Evolutionary conservation across 148 eudicot genomes (phyloP).

Genomic region (Rhododendron williamsianum): DNA sequence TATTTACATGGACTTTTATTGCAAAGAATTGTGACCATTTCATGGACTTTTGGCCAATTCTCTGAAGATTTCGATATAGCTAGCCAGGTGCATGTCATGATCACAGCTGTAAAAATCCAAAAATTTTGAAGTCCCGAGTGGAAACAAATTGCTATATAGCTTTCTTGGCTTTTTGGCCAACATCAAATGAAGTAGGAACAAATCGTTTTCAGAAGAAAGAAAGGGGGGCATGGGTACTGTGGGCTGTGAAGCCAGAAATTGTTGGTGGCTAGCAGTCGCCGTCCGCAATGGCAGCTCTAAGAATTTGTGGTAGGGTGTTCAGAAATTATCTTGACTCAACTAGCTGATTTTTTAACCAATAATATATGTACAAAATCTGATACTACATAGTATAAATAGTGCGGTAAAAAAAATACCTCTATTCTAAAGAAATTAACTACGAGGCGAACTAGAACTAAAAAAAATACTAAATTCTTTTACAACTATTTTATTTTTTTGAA

Average conservation of each 20-base stretch:
- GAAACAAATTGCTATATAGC: neutral
- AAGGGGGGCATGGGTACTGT: neutral
- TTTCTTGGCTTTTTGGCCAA: neutral
- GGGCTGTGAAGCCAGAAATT: neutral
- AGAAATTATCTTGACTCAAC: too few species aligned
- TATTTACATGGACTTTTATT: neutral
- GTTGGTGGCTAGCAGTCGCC: neutral
- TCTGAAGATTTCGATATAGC: too few species aligned
- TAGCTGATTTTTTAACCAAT: too few species aligned
- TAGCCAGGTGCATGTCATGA: neutral
- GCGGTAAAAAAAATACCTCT: too few species aligned
- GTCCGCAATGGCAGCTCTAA: neutral
- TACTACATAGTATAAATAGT: too few species aligned
- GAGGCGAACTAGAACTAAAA: too few species aligned
- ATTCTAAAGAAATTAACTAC: too few species aligned
- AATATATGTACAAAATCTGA: too few species aligned
- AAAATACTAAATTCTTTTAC: too few species aligned
- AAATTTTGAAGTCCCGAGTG: neutral
- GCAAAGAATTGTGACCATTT: neutral
- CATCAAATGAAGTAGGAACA: neutral
- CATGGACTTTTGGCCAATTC: neutral
- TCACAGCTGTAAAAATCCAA: neutral
- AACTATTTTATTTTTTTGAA: too few species aligned
- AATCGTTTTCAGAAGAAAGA: neutral
- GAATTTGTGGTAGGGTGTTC: too few species aligned